Evolutionary conservation across 2,329 filamentous ascomycete species (phyloP).

Genomic region (Penicillium sp.): DNA sequence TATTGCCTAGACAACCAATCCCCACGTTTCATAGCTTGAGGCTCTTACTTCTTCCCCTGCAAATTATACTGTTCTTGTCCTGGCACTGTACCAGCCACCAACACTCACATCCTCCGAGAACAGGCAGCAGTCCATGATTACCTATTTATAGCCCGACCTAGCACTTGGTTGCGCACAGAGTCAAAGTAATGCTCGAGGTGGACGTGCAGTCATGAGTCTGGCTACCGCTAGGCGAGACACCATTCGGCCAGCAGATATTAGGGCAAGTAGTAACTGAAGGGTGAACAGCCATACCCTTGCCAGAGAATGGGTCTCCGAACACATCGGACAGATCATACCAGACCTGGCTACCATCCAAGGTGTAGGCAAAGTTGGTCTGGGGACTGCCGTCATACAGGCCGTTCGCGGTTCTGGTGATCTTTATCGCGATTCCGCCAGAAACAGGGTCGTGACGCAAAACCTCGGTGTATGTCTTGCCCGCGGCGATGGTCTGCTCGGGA

Average conservation of each 20-base stretch:
- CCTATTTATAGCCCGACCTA: slow-evolving; percentile 8
- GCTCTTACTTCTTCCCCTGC: slow-evolving; percentile 1
- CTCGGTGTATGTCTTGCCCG: slow-evolving; percentile 38
- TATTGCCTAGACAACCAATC: neutral
- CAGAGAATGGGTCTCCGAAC: slow-evolving; percentile 43
- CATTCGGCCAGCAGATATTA: slow-evolving; percentile 34
- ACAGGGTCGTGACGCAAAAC: slow-evolving; percentile 34
- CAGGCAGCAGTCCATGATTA: neutral
- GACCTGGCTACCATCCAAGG: slow-evolving; percentile 35
- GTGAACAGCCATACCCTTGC: slow-evolving; percentile 24
- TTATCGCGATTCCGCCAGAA: slow-evolving; percentile 45
- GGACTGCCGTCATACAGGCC: slow-evolving; percentile 39
- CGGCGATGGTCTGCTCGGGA: slow-evolving; percentile 30
- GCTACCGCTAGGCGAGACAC: slow-evolving; percentile 30
- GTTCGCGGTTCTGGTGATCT: slow-evolving; percentile 39
- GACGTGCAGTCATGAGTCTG: slow-evolving; percentile 32
- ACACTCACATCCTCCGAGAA: neutral
- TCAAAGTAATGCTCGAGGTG: slow-evolving; percentile 28
- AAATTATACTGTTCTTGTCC: neutral
- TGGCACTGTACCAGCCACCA: neutral
- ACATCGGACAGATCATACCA: slow-evolving; percentile 48
- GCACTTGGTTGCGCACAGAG: slow-evolving; percentile 30
- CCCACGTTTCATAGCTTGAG: neutral
- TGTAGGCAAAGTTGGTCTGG: slow-evolving; percentile 45
- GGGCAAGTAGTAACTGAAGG: slow-evolving; percentile 26